A percentile compares a stretch with the other conserved stretches of the same genome.
Evolutionary conservation across 306 rosid genomes (phyloP).

Genomic region (Cucurbita ficifolia): DNA sequence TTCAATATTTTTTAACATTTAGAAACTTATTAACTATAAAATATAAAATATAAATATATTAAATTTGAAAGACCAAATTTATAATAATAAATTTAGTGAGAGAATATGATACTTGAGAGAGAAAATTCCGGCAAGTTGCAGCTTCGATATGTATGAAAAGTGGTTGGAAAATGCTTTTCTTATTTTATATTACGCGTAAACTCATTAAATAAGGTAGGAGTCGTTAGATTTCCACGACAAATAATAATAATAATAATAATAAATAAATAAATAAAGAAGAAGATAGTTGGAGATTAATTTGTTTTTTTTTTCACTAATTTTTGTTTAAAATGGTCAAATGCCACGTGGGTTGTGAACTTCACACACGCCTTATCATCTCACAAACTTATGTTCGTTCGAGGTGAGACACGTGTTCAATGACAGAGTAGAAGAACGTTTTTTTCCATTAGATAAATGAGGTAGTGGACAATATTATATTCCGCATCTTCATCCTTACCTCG

Average conservation of each 20-base stretch:
- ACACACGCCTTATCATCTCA: background rate
- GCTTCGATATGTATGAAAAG: background rate
- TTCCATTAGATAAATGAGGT: no score
- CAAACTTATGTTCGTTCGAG: background rate
- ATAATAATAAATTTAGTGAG: background rate
- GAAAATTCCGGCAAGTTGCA: background rate
- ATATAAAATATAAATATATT: no score
- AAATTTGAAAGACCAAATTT: no score
- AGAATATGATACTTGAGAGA: background rate
- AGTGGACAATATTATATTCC: no score
- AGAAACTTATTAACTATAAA: no score
- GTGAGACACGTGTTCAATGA: background rate
- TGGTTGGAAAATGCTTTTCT: background rate
- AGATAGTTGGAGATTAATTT: no score
- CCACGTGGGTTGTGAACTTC: background rate
- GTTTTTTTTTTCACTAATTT: background rate
- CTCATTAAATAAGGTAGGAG: background rate
- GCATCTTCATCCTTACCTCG: no score
- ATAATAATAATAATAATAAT: no score
- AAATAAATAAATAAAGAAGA: no score
- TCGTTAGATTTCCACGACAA: background rate
- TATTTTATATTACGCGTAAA: background rate
- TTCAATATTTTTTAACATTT: no score
- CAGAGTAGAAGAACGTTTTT: no score
- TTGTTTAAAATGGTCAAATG: background rate